phyloP scores from a whole-genome alignment of 306 rosid genomes.

The Fagus crenata region DNA sequence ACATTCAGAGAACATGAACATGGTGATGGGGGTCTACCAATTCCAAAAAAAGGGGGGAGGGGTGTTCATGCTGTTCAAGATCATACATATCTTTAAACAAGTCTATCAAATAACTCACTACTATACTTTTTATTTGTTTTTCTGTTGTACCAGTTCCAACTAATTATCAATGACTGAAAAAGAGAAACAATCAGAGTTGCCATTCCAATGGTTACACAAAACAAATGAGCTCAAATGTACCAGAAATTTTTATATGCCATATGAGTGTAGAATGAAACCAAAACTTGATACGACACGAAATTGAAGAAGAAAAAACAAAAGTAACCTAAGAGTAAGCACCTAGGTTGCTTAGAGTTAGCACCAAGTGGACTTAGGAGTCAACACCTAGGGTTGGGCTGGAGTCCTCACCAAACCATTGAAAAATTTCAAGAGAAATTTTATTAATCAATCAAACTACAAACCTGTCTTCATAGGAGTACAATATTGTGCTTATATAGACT shows the following conservation, averaged over 20 bases:
- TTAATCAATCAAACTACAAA: too few species aligned
- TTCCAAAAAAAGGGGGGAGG: not conserved
- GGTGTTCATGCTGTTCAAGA: not conserved
- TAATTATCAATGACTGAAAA: not conserved
- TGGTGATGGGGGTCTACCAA: not conserved
- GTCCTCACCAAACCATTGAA: too few species aligned
- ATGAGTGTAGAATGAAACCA: too few species aligned
- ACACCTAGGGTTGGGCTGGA: too few species aligned
- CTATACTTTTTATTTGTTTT: not conserved
- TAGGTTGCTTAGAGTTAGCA: too few species aligned
- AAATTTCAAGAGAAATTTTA: too few species aligned
- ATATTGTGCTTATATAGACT: too few species aligned
- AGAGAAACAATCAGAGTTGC: not conserved
- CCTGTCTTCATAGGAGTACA: too few species aligned
- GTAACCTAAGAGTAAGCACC: too few species aligned
- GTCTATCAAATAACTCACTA: not conserved
- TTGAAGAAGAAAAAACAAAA: too few species aligned
- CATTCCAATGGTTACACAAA: not conserved
- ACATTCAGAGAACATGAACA: not conserved
- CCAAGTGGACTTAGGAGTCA: too few species aligned
- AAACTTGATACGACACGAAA: too few species aligned
- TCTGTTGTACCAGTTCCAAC: not conserved
- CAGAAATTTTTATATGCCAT: not conserved
- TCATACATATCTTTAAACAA: not conserved
- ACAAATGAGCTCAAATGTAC: not conserved